Evolutionary conservation across 805 yeast genomes (phyloP).

Genomic region (Candida ponderosae): DNA sequence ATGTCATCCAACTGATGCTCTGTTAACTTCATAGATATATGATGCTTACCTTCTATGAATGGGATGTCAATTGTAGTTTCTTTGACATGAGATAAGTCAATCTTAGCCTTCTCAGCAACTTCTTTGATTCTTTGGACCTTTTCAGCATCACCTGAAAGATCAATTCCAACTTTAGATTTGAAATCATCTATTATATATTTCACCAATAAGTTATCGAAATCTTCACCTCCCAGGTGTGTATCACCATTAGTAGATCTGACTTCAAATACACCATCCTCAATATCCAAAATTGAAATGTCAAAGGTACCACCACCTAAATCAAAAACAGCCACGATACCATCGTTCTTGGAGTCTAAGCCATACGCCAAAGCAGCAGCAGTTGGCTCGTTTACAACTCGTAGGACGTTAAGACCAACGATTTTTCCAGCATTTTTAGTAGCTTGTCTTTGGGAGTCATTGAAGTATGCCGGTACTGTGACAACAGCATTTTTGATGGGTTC

Average conservation of each 20-base stretch:
- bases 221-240: conserved; percentile 79
- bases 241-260: conserved; percentile 80
- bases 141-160: conserved; percentile 40
- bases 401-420: conserved; percentile 62
- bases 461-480: conserved; percentile 78
- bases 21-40: conserved; percentile 48
- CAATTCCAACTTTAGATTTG: conserved; percentile 42
- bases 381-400: conserved; percentile 74
- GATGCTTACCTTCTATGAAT: conserved; percentile 55
- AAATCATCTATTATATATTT: conserved; percentile 46
- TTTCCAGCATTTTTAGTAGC: conserved; percentile 74
- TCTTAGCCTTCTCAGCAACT: conserved; percentile 71
- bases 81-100: conserved; percentile 61
- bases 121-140: conserved; percentile 71
- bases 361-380: conserved; percentile 83
- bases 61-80: conserved; percentile 62
- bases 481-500: conserved; percentile 56
- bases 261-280: conserved; percentile 73
- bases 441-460: conserved; percentile 74
- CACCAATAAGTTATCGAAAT: conserved; percentile 59
- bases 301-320: conserved; percentile 83
- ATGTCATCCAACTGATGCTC: conserved; percentile 63
- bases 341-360: conserved; percentile 51
- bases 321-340: conserved; percentile 38
- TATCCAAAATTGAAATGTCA: conserved; percentile 68